Base-by-base conservation (phyloP, 768 basidiomycete genomes). In the Macrolepiota fuliginosa region DNA sequence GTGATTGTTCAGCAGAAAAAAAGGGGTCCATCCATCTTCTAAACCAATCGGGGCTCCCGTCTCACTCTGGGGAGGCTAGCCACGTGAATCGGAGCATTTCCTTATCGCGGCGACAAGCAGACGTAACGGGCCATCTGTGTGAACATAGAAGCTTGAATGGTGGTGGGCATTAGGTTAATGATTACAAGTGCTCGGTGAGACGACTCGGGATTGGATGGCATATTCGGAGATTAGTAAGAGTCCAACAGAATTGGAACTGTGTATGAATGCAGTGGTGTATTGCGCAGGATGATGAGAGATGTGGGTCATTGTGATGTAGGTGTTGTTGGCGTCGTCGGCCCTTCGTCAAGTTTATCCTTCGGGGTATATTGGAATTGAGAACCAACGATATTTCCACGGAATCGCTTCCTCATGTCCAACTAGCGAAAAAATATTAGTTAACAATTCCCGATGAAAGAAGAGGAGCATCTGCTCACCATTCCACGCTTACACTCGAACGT, bases 401-500 rank as follows among this genome's bases (percentile, higher is more conserved):
- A 91, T 7, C 91, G 78, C 73, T 90, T 92, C 58, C 91, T 81
- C 91, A 93, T 93, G 69, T 93, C 91, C 67, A 93, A 74, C 91
- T 93, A 54, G 27, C 40, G n/a, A 56, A 22, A 52, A 25, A 56
- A 52, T 53, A 47, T 42, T 50, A 37, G 27, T 54, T 35, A 55
- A 32, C 2, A 15, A 24, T 53, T 19, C 1, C 9, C 50, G 45
- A 12, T 15, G 35, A 45, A 29, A 62, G 12, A 7, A 45, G 42
- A 45, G 36, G n/a, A 29, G 0, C 36, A 54, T 25, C 17, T 24
- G 78, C 86, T 62, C 62, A 93, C 92, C 91, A 93, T 90, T 46
- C 89, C 91, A 62, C 92, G 82, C 73, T 96, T 96, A 77, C 94
- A 96, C 65, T 96, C 92, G 66, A 91, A 94, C 0, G 90, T 87